Base-by-base conservation (phyloP, 139 green algal species). In the Chlorella sp. region DNA sequence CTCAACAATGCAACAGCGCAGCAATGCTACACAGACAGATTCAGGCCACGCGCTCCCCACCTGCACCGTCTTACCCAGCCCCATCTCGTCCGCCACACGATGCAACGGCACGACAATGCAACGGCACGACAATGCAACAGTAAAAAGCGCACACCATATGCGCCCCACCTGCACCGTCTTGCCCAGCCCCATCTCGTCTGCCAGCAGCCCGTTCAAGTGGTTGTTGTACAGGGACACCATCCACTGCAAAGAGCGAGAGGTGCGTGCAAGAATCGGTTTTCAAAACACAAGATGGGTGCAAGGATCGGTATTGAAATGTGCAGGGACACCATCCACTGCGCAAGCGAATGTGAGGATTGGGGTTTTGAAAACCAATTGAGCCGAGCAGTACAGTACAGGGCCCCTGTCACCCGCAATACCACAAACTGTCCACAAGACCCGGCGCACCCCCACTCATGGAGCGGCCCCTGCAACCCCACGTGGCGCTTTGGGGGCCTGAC, bases 211-310 rank as follows among this genome's bases (percentile, higher is more conserved):
- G 91, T 99, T 99, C 66, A 99, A 94, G 32, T 95, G 94, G 85
- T 99, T 98, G 91, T 99, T 98, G 93, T 99, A 98, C 76, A 99
- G 94, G 0, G 93, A 97, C 15, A 99, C 94, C 96, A 99, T 98
- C 98, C 98, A 99, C 90, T 98, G 94, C 83, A 22, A 0, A n/a
- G 18, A 2, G 76, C 19, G 34, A 57, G 34, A 42, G 36, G 18
- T 81, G 36, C 0, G 28, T 32, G 28, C 19, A 7, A 30, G 22
- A 75, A 75, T 21, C 71, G 3, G 15, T 76, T 76, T 12, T 30
- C 21, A 19, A n/a, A 68, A 68, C 60, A n/a, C n/a, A n/a, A 32
- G 68, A 30, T 76, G 68, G 16, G 68, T 24, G 19, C 21, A 19
- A 76, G 19, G 5, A 76, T 30, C 19, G 19, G 15, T 32, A n/a